Conservation (phyloP, 192 early-diverging fungal species). For the Gorgonomyces haynaldii region DNA sequence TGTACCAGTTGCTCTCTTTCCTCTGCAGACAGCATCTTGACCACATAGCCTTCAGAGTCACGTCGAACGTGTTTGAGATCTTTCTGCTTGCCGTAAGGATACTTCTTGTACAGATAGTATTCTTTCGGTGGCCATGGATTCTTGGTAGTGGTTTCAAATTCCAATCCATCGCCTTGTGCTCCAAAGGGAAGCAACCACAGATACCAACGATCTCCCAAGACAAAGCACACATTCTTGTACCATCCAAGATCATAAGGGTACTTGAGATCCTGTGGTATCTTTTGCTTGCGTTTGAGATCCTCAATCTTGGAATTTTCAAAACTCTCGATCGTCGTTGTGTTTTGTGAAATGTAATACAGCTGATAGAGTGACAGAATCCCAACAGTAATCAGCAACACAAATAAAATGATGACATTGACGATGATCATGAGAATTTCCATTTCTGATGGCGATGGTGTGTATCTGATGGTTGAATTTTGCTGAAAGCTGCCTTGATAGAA, state of each 20-base stretch:
- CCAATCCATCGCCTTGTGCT: constrained; percentile 52
- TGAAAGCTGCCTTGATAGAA: constrained; percentile 9
- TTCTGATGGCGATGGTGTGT: constrained; percentile 42
- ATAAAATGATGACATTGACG: constrained; percentile 57
- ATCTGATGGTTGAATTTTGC: constrained; percentile 3
- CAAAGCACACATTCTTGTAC: constrained; percentile 55
- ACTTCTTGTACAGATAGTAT: constrained; percentile 36
- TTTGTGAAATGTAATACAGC: constrained; percentile 52
- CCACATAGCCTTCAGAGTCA: constrained; percentile 43
- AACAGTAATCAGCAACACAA: constrained; percentile 58
- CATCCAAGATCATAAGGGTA: constrained; percentile 80
- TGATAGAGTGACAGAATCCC: constrained; percentile 60
- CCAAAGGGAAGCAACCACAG: constrained; percentile 69
- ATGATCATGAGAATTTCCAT: constrained; percentile 62
- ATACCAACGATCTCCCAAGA: constrained; percentile 52
- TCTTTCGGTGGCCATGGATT: constrained; percentile 67
- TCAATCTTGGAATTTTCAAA: constrained; percentile 63
- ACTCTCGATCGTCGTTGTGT: constrained; percentile 76
- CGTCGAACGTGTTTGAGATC: constrained; percentile 19
- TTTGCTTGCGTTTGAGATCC: constrained; percentile 46
- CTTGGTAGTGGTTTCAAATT: constrained; percentile 35
- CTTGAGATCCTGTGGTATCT: constrained; percentile 38
- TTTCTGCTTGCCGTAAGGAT: constrained; percentile 12
- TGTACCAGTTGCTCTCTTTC: constrained; percentile 25
- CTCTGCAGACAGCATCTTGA: constrained; percentile 20